These are phyloP conservation scores for Brassica nigra DNA, from an alignment of 345 rosid genomes.

Conservation along the genomic window DNA sequence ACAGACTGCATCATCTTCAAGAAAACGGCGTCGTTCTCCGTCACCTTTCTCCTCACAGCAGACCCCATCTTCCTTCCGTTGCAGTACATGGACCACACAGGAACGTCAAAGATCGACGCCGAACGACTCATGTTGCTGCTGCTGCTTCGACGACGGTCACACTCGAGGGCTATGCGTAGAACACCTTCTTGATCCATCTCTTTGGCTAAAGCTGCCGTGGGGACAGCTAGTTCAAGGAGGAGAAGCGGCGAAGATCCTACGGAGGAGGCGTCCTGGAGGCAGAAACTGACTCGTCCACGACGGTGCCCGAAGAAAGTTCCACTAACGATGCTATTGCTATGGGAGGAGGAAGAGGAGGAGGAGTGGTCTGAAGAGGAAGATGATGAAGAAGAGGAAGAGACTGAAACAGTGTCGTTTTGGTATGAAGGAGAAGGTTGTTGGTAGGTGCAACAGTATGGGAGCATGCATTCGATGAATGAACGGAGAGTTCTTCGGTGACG, in stretches of 20 bases:
- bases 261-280: slow-evolving; percentile 72
- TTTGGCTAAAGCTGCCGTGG: slow-evolving; percentile 67
- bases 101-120: slow-evolving; percentile 53
- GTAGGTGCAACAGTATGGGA: slow-evolving; percentile 72
- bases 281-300: slow-evolving; percentile 77
- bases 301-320: slow-evolving; percentile 87
- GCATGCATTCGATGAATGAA: slow-evolving; percentile 73
- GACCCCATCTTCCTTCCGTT: slow-evolving; percentile 82
- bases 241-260: slow-evolving; percentile 51
- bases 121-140: slow-evolving; percentile 7
- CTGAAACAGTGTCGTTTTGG: slow-evolving; percentile 36
- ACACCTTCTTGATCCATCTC: slow-evolving; percentile 74
- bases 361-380: slow-evolving; percentile 35
- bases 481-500: slow-evolving; percentile 74
- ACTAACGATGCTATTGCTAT: slow-evolving; percentile 42
- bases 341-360: slow-evolving; percentile 2
- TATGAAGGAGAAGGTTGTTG: slow-evolving; percentile 28
- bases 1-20: slow-evolving; percentile 76
- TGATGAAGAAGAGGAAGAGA: slow-evolving; percentile 31
- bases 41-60: slow-evolving; percentile 60
- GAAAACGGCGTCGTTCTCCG: slow-evolving; percentile 49
- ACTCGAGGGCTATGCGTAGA: slow-evolving; percentile 73
- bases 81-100: slow-evolving; percentile 84
- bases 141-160: slow-evolving; percentile 44
- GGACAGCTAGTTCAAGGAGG: slow-evolving; percentile 72